A percentile compares a stretch with the other conserved stretches of the same genome.
Conservation (phyloP, 352 stramenopile species). For the Pythium chondricola region DNA sequence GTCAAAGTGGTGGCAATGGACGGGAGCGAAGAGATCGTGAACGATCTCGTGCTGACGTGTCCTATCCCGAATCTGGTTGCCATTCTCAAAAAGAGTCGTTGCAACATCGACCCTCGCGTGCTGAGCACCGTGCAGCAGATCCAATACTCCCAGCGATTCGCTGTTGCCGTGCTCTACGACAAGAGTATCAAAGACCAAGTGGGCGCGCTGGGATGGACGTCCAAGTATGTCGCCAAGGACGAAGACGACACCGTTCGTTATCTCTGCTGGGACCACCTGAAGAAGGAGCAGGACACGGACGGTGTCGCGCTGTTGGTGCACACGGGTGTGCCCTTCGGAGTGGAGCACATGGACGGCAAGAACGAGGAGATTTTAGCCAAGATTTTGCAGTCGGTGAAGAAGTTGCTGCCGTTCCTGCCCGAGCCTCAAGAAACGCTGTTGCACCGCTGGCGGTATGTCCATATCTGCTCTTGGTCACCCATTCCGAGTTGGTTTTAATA, state of each 20-base stretch:
- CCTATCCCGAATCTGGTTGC: conserved; percentile 52
- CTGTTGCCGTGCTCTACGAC: conserved; percentile 59
- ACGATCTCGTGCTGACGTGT: conserved; percentile 64
- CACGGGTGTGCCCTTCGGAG: conserved; percentile 55
- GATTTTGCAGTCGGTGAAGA: conserved; percentile 40
- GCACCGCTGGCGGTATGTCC: conserved; percentile 57
- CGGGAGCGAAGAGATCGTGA: conserved; percentile 46
- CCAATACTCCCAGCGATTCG: conserved; percentile 64
- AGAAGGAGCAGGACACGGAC: conserved; percentile 27
- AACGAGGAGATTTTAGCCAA: conserved; percentile 48
- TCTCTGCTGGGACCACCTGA: conserved; percentile 71
- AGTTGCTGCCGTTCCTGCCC: conserved; percentile 52
- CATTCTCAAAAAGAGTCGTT: conserved; percentile 45
- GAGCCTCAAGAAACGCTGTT: conserved; percentile 36
- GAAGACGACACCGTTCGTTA: conserved; percentile 69
- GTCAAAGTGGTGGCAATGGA: conserved; percentile 39
- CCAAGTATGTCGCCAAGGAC: conserved; percentile 45
- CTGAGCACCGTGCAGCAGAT: conserved; percentile 38
- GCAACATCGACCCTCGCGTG: conserved; percentile 20
- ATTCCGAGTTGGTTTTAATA: neutral
- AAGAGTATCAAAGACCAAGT: conserved; percentile 27
- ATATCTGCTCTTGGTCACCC: neutral
- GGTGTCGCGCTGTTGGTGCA: conserved; percentile 47
- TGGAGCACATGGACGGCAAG: conserved; percentile 51
- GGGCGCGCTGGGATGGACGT: conserved; percentile 45